Evolutionary conservation across 495 filamentous ascomycete genomes (phyloP), one percentile per base, ranked within the genome.

Genomic region (Extremus antarcticus): DNA sequence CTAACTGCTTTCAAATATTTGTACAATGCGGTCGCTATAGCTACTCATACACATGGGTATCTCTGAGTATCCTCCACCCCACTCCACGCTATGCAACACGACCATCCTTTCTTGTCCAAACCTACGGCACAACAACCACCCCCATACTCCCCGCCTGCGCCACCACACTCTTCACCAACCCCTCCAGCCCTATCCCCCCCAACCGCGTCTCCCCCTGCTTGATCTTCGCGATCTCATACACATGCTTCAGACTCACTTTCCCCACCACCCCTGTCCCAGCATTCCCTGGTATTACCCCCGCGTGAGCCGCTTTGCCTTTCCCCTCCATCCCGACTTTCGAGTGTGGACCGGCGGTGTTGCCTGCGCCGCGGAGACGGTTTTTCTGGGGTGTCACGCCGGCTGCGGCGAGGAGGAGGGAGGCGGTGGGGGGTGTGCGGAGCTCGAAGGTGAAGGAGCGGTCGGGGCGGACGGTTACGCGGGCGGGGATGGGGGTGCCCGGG

Each of bases 151-250:
- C 90, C 63, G 89, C 88, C 71, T 94, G 87, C 51, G 78, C 81
- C 60, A 98, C 86, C 56, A 99, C 78, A 64, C 82, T 83, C 76
- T 83, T 87, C 70, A 85, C 88, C 47, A 99, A 60, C 0, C 88
- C 87, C 72, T 91, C 79, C 59, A 96, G 65, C 45, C 80, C 76
- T 68, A 95, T 67, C 38, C 88, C 90, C 9, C 84, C 86, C 60
- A 97, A 73, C 53, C 92, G 75, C 51, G 82, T 73, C 73, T 98
- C 92, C 52, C 45, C 57, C 57, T 88, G 81, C 77, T 99, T 99
- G 70, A 97, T 94, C 75, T 87, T 86, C 64, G 92, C 92, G 69
- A 99, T 99, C 76, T 97, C 91, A 66, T 91, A 96, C 47, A 99
- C 73, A 72, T 99, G 92, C 76, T 99, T 99, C 64, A 99, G 74